phyloP scores from a whole-genome alignment of 371 early-diverging fungal genomes.

The Lichtheimia hyalospora region DNA sequence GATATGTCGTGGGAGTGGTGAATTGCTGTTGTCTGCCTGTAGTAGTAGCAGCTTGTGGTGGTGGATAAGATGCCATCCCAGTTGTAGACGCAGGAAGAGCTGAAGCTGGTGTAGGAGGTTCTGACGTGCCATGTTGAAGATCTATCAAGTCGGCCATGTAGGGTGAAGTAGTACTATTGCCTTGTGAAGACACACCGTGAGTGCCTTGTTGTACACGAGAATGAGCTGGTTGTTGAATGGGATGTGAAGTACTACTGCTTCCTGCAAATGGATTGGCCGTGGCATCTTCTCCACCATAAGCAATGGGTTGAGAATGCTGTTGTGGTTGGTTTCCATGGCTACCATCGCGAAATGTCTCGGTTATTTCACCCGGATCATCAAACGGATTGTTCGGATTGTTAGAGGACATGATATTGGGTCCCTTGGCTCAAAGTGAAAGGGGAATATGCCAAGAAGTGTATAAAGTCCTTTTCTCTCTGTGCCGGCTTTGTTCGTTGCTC shows the following conservation, averaged over 20 bases:
- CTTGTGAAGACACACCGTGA: background rate
- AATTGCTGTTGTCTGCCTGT: slow-evolving; percentile 6
- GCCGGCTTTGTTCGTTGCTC: too few species aligned
- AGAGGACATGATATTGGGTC: slow-evolving; percentile 12
- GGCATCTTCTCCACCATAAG: slow-evolving; percentile 16
- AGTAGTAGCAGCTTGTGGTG: slow-evolving; percentile 8
- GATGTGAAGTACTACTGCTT: background rate
- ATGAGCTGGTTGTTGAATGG: background rate
- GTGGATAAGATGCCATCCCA: slow-evolving; percentile 10
- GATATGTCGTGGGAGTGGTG: background rate
- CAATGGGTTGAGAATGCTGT: background rate
- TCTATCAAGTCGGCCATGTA: slow-evolving; percentile 22
- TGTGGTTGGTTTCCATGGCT: slow-evolving; percentile 11
- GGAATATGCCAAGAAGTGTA: too few species aligned
- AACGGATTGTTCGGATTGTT: slow-evolving; percentile 23
- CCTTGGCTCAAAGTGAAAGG: too few species aligned
- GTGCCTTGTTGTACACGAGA: slow-evolving; percentile 3
- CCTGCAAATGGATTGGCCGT: slow-evolving; percentile 14
- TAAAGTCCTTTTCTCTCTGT: too few species aligned
- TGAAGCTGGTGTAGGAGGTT: slow-evolving; percentile 4
- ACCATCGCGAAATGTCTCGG: slow-evolving; percentile 6
- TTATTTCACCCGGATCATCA: slow-evolving; percentile 17
- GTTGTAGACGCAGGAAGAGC: background rate
- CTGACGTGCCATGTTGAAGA: slow-evolving; percentile 16
- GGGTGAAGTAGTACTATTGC: slow-evolving; percentile 8